Conservation (phyloP, 208 protist genomes). For the Borovskyia barvae region DNA sequence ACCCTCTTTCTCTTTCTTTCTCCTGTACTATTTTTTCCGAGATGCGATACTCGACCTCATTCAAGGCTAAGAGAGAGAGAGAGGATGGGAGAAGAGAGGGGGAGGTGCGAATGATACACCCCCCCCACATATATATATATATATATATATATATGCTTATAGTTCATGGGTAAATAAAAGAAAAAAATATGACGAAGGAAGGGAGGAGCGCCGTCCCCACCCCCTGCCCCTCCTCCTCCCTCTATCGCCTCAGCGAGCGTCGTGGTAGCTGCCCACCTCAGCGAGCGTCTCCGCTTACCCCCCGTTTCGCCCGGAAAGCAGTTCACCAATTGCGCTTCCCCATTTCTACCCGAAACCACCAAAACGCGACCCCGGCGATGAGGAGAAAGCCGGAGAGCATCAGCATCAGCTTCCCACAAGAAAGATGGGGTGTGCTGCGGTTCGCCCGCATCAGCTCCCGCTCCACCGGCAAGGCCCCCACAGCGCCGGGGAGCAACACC, state of each 20-base stretch:
- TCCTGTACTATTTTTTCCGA: too few species aligned
- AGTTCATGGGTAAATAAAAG: not conserved
- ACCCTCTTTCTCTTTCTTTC: too few species aligned
- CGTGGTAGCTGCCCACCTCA: too few species aligned
- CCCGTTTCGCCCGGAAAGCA: too few species aligned
- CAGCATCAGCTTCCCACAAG: slow-evolving; percentile 4
- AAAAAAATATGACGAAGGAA: not conserved
- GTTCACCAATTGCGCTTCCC: slow-evolving; percentile 2
- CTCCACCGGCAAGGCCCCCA: slow-evolving; percentile 29
- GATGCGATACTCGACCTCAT: too few species aligned
- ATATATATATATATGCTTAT: slow-evolving; percentile 1
- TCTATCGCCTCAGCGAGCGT: too few species aligned
- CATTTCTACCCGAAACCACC: slow-evolving; percentile 6
- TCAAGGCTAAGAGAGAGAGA: not conserved
- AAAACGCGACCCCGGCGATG: slow-evolving; percentile 1
- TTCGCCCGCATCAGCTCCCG: slow-evolving; percentile 18
- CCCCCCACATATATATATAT: slow-evolving; percentile 9
- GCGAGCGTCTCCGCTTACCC: too few species aligned
- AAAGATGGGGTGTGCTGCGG: not conserved
- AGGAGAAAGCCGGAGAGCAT: slow-evolving; percentile 3
- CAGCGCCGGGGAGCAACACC: slow-evolving; percentile 34
- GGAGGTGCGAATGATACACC: not conserved
- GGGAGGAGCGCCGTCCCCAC: not conserved
- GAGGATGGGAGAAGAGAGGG: not conserved
- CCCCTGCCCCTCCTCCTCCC: too few species aligned